Conservation (phyloP, 192 early-diverging fungal species). For the Coemansia sp. region DNA sequence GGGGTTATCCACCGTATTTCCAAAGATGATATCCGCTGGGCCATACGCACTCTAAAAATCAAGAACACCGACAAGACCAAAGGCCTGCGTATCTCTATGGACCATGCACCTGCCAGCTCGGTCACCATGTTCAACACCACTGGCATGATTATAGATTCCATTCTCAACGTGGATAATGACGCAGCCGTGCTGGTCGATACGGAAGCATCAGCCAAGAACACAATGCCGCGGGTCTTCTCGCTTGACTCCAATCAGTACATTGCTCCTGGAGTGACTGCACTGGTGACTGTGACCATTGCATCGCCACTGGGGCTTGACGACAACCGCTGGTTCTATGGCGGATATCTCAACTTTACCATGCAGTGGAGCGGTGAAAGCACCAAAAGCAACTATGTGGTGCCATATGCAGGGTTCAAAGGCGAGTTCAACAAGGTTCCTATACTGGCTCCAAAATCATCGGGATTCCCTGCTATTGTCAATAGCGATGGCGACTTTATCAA, state of each 20-base stretch:
- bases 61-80: slow-evolving; percentile 25
- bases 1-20: background rate
- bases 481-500: background rate
- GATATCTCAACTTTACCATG: slow-evolving; percentile 32
- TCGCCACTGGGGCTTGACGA: slow-evolving; percentile 27
- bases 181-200: slow-evolving; percentile 3
- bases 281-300: slow-evolving; percentile 12
- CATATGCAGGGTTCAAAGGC: slow-evolving; percentile 48
- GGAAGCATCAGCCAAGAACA: background rate
- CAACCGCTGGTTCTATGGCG: slow-evolving; percentile 55
- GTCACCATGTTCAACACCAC: slow-evolving; percentile 34
- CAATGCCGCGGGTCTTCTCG: slow-evolving; percentile 4
- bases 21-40: slow-evolving; percentile 16
- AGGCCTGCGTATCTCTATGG: slow-evolving; percentile 8
- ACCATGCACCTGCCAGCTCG: slow-evolving; percentile 21
- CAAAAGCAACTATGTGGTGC: slow-evolving; percentile 15
- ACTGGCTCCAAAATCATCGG: slow-evolving; percentile 2
- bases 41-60: slow-evolving; percentile 16
- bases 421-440: slow-evolving; percentile 24
- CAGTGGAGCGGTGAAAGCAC: slow-evolving; percentile 12
- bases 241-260: slow-evolving; percentile 1
- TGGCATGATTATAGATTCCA: slow-evolving; percentile 10
- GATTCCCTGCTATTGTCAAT: slow-evolving; percentile 20
- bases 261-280: slow-evolving; percentile 12
- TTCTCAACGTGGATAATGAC: background rate